Percentiles rank a stretch among this genome's conserved stretches.
Conservation (phyloP, 148 eudicot species). For the Rhododendron williamsianum region DNA sequence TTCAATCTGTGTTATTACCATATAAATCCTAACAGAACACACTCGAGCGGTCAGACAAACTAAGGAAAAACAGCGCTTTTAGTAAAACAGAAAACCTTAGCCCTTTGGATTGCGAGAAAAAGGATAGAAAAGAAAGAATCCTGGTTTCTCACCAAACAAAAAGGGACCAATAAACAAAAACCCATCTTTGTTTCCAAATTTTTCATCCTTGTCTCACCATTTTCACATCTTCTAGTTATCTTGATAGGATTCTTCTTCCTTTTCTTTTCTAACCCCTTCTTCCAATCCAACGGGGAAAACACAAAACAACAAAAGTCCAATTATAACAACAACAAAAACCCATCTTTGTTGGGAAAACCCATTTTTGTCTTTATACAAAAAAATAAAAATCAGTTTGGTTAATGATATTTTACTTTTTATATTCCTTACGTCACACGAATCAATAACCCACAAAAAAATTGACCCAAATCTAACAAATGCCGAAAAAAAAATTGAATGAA, state of each 20-base stretch:
- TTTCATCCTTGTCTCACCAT: neutral
- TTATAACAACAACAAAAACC: neutral
- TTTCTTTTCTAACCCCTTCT: neutral
- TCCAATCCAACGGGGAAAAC: neutral
- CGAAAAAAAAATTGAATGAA: too few relatives aligned
- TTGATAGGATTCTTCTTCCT: neutral
- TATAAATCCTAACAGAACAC: neutral
- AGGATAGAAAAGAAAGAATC: neutral
- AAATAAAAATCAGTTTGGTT: too few relatives aligned
- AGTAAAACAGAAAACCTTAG: neutral
- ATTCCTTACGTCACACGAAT: too few relatives aligned
- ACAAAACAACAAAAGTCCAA: neutral
- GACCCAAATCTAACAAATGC: too few relatives aligned
- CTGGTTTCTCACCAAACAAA: neutral
- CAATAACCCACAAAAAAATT: too few relatives aligned
- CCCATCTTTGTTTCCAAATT: neutral
- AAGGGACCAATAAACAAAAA: neutral
- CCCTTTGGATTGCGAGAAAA: neutral
- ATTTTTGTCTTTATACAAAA: too few relatives aligned
- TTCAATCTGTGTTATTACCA: neutral
- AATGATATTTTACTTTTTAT: too few relatives aligned
- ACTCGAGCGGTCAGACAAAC: neutral
- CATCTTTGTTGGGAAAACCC: neutral
- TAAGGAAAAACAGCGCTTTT: neutral
- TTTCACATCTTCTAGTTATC: neutral